These are phyloP conservation scores for Fraxinus anomala DNA, from an alignment of 257 asterid species.

Conservation along the genomic window DNA sequence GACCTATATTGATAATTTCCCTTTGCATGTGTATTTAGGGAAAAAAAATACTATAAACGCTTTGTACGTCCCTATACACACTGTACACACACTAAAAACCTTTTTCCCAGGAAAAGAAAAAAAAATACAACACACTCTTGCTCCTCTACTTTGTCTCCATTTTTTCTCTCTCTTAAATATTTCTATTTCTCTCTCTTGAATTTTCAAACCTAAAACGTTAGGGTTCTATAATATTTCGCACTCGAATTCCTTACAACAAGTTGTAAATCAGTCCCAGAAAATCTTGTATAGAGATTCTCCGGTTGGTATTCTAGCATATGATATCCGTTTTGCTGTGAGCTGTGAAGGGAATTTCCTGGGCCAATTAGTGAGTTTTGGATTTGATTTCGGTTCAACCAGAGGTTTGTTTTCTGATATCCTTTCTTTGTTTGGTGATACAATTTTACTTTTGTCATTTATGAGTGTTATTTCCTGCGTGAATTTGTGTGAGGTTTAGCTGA, in stretches of 20 bases:
- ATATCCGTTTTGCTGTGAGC: slow-evolving; percentile 7
- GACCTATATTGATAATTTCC: not conserved
- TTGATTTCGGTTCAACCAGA: slow-evolving; percentile 31
- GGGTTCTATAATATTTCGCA: slow-evolving; percentile 30
- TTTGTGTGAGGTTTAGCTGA: slow-evolving; percentile 31
- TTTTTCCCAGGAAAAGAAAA: not conserved
- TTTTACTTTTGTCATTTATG: slow-evolving; percentile 1
- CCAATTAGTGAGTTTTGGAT: slow-evolving; percentile 26
- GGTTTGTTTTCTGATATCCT: slow-evolving; percentile 21
- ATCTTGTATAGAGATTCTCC: not conserved
- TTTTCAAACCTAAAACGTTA: slow-evolving; percentile 45
- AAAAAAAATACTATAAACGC: slow-evolving; percentile 16
- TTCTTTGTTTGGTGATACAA: slow-evolving; percentile 8
- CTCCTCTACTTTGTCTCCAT: slow-evolving; percentile 15
- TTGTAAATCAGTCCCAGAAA: slow-evolving; percentile 9
- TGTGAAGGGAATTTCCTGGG: slow-evolving; percentile 18
- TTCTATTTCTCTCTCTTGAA: not conserved
- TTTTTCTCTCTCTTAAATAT: slow-evolving; percentile 31
- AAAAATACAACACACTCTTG: not conserved
- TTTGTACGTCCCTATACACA: slow-evolving; percentile 1
- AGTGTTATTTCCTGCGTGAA: slow-evolving; percentile 5
- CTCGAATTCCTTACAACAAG: slow-evolving; percentile 24
- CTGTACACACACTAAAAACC: not conserved
- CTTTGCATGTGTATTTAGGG: slow-evolving; percentile 22
- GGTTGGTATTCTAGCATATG: slow-evolving; percentile 13